A percentile compares a stretch with the other conserved stretches of the same genome.
These are phyloP conservation scores for Hypoxylon perforatum DNA, from an alignment of 495 filamentous ascomycete species.

Conservation along the genomic window DNA sequence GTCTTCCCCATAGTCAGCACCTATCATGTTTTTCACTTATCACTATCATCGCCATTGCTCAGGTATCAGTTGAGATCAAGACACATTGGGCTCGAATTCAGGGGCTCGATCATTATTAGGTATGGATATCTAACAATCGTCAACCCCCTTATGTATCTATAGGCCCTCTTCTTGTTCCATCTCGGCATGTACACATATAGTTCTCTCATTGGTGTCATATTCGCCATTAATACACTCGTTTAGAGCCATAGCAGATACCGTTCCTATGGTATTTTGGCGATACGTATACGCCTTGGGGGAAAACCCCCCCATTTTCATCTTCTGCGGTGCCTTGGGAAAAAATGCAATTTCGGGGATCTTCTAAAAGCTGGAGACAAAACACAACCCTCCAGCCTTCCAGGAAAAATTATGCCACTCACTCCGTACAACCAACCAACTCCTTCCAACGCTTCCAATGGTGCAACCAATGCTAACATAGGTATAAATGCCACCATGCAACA, in stretches of 20 bases:
- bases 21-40: no score
- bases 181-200: slow-evolving; percentile 27
- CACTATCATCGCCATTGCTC: no score
- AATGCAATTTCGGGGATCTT: neutral
- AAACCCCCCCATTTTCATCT: slow-evolving; percentile 9
- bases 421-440: neutral
- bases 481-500: slow-evolving; percentile 40
- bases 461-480: slow-evolving; percentile 27
- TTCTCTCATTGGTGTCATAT: neutral
- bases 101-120: no score
- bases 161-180: slow-evolving; percentile 14
- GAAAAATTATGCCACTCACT: slow-evolving; percentile 16
- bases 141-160: no score
- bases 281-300: neutral
- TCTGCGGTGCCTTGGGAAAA: neutral
- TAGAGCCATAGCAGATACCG: slow-evolving; percentile 8
- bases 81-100: no score
- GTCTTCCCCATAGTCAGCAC: no score
- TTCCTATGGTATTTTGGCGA: slow-evolving; percentile 14
- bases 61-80: no score
- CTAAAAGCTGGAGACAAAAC: neutral
- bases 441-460: slow-evolving; percentile 17
- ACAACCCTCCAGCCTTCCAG: slow-evolving; percentile 12
- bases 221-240: slow-evolving; percentile 7
- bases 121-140: no score